Base-by-base conservation (phyloP, 345 rosid genomes). In the Combretum micranthum region DNA sequence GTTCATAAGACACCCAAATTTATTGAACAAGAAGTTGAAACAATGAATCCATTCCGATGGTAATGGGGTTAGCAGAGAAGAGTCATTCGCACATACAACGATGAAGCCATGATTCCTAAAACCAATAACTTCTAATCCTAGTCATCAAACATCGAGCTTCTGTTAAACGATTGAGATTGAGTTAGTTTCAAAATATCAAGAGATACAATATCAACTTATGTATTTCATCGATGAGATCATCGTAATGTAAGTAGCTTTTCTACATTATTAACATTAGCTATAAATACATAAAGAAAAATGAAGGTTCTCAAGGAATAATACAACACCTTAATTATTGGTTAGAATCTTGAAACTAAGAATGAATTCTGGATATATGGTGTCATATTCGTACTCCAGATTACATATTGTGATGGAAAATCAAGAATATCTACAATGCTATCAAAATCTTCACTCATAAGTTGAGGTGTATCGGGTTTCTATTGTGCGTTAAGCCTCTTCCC, bases 401-500 rank as follows among this genome's bases (percentile, higher is more conserved):
- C 59, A 62, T 74, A 78, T 23, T 66, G 72, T 32, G 47, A 61
- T 6, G 86, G 86, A 14, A 42, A 62, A 50, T 53, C 58, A 59
- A 78, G 72, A 64, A 72, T 66, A 66, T 85, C 88, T 7, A 71
- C 84, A n/a, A 83, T 83, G 50, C 72, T 76, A 62, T 85, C 88
- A 51, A 82, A 80, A 6, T 65, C 68, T 60, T 47, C 58, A 20
- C 74, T 72, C 59, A n/a, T n/a, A n/a, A n/a, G n/a, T n/a, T n/a
- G n/a, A n/a, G n/a, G n/a, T n/a, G n/a, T n/a, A n/a, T n/a, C n/a
- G n/a, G n/a, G n/a, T n/a, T n/a, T n/a, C n/a, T n/a, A n/a, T n/a
- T n/a, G n/a, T n/a, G n/a, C n/a, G n/a, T n/a, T n/a, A n/a, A n/a
- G n/a, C n/a, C n/a, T n/a, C n/a, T n/a, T n/a, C n/a, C n/a, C n/a